A percentile compares a stretch with the other conserved stretches of the same genome.
phyloP scores from a whole-genome alignment of 441 rosid species.

The Erysimum pusillum region DNA sequence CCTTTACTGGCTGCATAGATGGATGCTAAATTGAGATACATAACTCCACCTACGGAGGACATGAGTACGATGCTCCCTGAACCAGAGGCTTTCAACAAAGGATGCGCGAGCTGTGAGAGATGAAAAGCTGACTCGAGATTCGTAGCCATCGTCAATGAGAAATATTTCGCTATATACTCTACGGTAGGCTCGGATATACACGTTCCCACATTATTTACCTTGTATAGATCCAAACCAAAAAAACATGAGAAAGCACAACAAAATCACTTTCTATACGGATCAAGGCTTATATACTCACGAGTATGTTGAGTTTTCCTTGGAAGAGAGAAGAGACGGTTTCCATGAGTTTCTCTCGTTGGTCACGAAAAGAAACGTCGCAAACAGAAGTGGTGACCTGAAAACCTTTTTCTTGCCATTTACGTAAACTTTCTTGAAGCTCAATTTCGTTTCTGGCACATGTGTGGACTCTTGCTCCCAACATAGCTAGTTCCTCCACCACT shows the following conservation, averaged over 20 bases:
- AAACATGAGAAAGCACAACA: neutral
- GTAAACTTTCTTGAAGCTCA: constrained; percentile 48
- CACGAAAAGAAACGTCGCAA: constrained; percentile 49
- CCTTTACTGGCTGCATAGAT: constrained; percentile 39
- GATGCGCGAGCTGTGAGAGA: constrained; percentile 45
- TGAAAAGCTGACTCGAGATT: constrained; percentile 44
- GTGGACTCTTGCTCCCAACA: constrained; percentile 47
- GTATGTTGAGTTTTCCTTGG: constrained; percentile 52
- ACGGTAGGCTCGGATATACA: constrained; percentile 21
- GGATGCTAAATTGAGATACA: constrained; percentile 8
- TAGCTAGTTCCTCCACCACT: constrained; percentile 50
- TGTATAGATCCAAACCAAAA: neutral
- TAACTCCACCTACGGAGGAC: constrained; percentile 36
- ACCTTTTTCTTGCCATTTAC: constrained; percentile 51
- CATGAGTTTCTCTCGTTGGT: constrained; percentile 47
- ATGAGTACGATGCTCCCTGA: constrained; percentile 40
- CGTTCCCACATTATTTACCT: constrained; percentile 44
- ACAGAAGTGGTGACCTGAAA: constrained; percentile 47
- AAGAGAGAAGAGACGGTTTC: constrained; percentile 47
- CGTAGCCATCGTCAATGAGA: constrained; percentile 37
- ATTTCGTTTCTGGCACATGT: constrained; percentile 52
- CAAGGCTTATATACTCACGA: constrained; percentile 37
- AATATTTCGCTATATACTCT: constrained; percentile 30
- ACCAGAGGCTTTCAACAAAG: constrained; percentile 42
- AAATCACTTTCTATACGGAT: neutral